phyloP scores from a whole-genome alignment of 306 rosid genomes.

The Lagenaria siceraria region DNA sequence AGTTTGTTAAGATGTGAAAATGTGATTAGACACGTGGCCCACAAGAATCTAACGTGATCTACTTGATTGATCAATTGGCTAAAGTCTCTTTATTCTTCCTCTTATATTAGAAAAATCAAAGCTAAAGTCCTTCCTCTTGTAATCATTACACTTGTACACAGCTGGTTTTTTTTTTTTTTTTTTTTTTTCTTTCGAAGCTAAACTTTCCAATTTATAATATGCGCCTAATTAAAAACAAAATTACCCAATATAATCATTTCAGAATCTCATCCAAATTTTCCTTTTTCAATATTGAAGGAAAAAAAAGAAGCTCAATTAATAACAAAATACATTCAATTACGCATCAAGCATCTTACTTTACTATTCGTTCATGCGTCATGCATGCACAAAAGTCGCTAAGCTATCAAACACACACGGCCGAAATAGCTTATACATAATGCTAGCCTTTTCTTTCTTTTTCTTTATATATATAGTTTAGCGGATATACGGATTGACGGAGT shows the following conservation, averaged over 20 bases:
- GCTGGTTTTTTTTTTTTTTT: background rate
- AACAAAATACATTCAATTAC: background rate
- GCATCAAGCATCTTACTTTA: background rate
- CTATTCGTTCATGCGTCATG: background rate
- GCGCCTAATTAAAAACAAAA: background rate
- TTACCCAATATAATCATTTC: background rate
- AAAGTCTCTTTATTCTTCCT: background rate
- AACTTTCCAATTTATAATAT: background rate
- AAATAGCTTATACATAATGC: no score
- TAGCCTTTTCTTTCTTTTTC: no score
- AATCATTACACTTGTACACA: background rate
- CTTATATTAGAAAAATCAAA: background rate
- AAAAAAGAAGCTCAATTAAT: background rate
- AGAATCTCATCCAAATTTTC: background rate
- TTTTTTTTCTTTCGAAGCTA: background rate
- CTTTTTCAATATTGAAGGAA: background rate
- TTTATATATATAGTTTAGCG: no score
- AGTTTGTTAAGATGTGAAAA: background rate
- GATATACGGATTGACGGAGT: no score
- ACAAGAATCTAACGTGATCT: slow-evolving; percentile 3
- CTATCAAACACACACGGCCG: background rate
- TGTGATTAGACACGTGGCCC: slow-evolving; percentile 2
- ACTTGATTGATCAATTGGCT: background rate
- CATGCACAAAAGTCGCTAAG: background rate
- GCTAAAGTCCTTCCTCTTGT: background rate